Evolutionary conservation across 139 green algal genomes (phyloP), one percentile per base, ranked within the genome.

Genomic region (Auxenochlorella protothecoides): DNA sequence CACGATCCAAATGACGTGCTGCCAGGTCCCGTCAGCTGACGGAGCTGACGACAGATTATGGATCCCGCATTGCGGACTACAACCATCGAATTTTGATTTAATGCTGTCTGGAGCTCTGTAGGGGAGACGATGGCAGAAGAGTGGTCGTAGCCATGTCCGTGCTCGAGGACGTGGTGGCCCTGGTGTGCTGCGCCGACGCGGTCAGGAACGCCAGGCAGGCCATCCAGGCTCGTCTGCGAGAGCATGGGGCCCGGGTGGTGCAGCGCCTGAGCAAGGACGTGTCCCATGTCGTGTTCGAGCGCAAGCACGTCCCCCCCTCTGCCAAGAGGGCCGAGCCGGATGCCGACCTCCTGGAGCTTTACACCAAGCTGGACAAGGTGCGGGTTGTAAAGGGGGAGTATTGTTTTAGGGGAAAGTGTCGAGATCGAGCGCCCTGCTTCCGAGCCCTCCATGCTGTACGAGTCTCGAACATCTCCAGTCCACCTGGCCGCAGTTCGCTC

Each of bases 251-350:
- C 15, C 10, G 55, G 27, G 57, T 62, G 9, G 68, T 63, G 14
- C 53, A 59, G 27, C 63, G 77, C 9, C 64, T 82, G 44, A 63
- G 72, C 59, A 82, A 79, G 71, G 68, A 77, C 5, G 73, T 82
- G 0, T 72, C 63, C 6, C 77, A 79, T 60, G 53, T 82, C 10
- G 69, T 82, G 12, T 78, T 70, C 53, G 77, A 78, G 72, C 71
- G 72, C 16, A 53, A 56, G 4, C 68, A 59, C 55, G 65, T 57
- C n/a, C 57, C 16, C 13, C 53, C 64, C 57, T 52, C 27, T 4
- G 68, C 63, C 67, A 75, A 82, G 55, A 66, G 57, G 6, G 63
- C 55, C 3, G 68, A 76, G 8, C 15, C 69, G 11, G 73, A 82
- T 56, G 55, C 59, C 5, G 63, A 66, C 54, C 61, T 76, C 13